phyloP scores from a whole-genome alignment of 805 yeast genomes.

The Teunomyces aglyptinius region DNA sequence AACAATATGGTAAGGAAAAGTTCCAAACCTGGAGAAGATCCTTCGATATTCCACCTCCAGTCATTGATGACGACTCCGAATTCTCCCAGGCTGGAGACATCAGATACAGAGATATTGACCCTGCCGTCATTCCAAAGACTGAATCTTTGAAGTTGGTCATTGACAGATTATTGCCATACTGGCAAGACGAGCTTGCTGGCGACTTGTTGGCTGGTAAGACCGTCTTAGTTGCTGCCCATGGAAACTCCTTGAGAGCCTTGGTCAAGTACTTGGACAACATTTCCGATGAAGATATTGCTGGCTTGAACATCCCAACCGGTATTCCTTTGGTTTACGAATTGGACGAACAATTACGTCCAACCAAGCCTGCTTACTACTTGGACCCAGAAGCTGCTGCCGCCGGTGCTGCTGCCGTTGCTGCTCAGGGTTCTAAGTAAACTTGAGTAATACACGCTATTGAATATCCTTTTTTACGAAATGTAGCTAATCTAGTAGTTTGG shows the following conservation, averaged over 20 bases:
- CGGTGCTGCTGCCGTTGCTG: conserved; percentile 99
- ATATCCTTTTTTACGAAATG: neutral
- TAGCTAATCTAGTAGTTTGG: too few species aligned
- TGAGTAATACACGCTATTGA: neutral
- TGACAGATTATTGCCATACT: conserved; percentile 95
- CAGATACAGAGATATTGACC: conserved; percentile 83
- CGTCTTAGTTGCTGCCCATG: conserved; percentile 94
- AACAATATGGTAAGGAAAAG: conserved; percentile 83
- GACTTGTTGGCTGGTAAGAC: conserved; percentile 85
- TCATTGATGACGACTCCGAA: conserved; percentile 70
- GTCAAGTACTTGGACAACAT: conserved; percentile 94
- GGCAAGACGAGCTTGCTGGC: conserved; percentile 87
- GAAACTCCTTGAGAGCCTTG: conserved; percentile 95
- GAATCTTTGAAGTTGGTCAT: conserved; percentile 93
- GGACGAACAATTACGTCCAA: conserved; percentile 81
- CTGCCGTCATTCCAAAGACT: conserved; percentile 84
- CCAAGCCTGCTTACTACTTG: conserved; percentile 91
- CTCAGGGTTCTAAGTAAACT: conserved; percentile 66
- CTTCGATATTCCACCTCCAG: conserved; percentile 94
- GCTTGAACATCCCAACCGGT: conserved; percentile 97
- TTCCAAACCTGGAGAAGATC: conserved; percentile 98
- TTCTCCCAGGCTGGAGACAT: conserved; percentile 83
- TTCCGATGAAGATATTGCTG: conserved; percentile 89
- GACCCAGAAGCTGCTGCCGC: conserved; percentile 99
- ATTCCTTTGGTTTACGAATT: conserved; percentile 96